phyloP scores from a whole-genome alignment of 1,139 yeast genomes.

The Meyerozyma elateridarum region DNA sequence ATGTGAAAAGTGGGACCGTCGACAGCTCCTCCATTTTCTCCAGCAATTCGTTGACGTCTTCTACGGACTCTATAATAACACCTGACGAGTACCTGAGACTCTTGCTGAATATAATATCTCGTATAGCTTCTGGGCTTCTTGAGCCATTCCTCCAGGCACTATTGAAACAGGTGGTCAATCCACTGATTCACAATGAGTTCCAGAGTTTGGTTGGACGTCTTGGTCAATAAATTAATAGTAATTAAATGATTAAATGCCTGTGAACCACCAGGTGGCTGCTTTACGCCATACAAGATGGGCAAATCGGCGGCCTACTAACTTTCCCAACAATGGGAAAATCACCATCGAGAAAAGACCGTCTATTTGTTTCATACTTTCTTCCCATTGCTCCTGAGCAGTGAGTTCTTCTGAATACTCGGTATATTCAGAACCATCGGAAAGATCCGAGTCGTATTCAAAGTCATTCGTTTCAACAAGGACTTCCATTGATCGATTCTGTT shows the following conservation, averaged over 20 bases:
- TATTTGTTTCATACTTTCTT: slow-evolving; percentile 63
- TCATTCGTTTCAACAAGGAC: background rate
- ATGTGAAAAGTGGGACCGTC: slow-evolving; percentile 8
- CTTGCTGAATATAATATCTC: slow-evolving; percentile 24
- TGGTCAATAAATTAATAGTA: slow-evolving; percentile 3
- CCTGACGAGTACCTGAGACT: slow-evolving; percentile 32
- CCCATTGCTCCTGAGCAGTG: slow-evolving; percentile 73
- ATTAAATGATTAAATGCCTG: background rate
- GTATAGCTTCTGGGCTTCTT: slow-evolving; percentile 32
- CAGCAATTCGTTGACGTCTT: slow-evolving; percentile 21
- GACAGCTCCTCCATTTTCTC: slow-evolving; percentile 35
- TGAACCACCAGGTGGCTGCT: slow-evolving; percentile 13
- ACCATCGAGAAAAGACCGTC: slow-evolving; percentile 53
- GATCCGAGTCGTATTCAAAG: slow-evolving; percentile 1
- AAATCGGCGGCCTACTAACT: slow-evolving; percentile 61
- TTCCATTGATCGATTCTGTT: slow-evolving; percentile 3
- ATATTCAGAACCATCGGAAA: background rate
- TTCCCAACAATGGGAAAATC: slow-evolving; percentile 66
- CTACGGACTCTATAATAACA: slow-evolving; percentile 22
- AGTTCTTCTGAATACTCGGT: slow-evolving; percentile 3
- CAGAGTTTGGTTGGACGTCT: slow-evolving; percentile 25
- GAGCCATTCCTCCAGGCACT: slow-evolving; percentile 36
- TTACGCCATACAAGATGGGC: slow-evolving; percentile 26
- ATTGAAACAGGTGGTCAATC: slow-evolving; percentile 28
- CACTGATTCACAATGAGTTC: slow-evolving; percentile 27